Conservation (phyloP, 148 eudicot genomes). For the Oxyria digyna region DNA sequence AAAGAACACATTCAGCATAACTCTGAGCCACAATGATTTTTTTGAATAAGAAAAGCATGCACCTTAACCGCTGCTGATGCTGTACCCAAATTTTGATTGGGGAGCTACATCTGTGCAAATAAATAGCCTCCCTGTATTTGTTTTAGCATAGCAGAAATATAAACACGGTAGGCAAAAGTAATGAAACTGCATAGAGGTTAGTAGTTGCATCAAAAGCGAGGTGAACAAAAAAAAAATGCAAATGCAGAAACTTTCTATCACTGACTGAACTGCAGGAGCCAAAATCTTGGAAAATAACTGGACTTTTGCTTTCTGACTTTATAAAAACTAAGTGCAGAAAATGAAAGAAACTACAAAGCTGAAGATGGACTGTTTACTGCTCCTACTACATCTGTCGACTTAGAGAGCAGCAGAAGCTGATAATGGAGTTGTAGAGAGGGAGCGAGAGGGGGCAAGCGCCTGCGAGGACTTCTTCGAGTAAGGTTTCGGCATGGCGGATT, state of each 20-base stretch:
- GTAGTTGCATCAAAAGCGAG: not conserved
- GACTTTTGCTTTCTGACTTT: not conserved
- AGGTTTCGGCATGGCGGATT: slow-evolving; percentile 41
- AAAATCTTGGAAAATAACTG: not conserved
- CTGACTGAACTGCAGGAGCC: not conserved
- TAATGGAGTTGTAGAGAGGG: slow-evolving; percentile 53
- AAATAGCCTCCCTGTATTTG: not conserved
- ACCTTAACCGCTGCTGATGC: not conserved
- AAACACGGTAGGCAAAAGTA: not conserved
- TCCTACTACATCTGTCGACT: not conserved
- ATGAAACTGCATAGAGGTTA: not conserved
- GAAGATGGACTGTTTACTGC: not conserved
- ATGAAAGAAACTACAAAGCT: not conserved
- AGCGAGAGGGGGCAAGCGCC: slow-evolving; percentile 54
- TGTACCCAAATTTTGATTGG: not conserved
- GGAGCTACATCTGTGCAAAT: not conserved
- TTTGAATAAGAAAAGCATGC: not conserved
- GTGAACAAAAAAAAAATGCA: not conserved
- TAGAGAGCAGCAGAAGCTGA: slow-evolving; percentile 47
- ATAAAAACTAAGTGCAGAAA: not conserved
- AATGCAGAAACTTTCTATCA: not conserved
- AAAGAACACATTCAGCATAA: too few relatives aligned
- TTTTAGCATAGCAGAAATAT: not conserved
- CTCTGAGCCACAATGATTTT: too few relatives aligned
- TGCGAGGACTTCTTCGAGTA: slow-evolving; percentile 66